These are phyloP conservation scores for Truncatella angustata DNA, from an alignment of 2,329 filamentous ascomycete genomes.

Conservation along the genomic window DNA sequence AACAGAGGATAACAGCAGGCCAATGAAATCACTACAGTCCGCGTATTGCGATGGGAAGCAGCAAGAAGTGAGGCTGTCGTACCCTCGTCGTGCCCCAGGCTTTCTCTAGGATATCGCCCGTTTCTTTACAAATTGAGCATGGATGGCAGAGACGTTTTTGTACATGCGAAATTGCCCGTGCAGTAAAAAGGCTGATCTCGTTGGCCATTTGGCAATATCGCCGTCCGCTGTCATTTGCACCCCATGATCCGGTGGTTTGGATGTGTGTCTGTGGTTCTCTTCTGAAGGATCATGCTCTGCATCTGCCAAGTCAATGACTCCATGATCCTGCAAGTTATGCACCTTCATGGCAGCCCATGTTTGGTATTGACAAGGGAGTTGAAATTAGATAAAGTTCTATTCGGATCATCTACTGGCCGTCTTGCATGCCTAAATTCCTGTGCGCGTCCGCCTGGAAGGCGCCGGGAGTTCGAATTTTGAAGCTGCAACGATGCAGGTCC, in stretches of 20 bases:
- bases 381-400: background rate
- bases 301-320: background rate
- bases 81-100: background rate
- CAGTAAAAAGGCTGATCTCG: constrained; percentile 14
- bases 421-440: constrained; percentile 1
- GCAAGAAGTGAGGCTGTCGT: constrained; percentile 11
- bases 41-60: constrained; percentile 17
- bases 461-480: background rate
- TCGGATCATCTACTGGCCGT: background rate
- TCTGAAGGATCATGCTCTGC: background rate
- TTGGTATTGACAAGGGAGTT: background rate
- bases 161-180: constrained; percentile 13
- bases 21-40: background rate
- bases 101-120: background rate
- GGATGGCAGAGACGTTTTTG: constrained; percentile 4
- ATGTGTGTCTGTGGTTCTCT: background rate
- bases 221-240: constrained; percentile 1
- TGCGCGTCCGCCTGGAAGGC: too few relatives aligned
- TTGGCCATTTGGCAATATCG: constrained; percentile 16
- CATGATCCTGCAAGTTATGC: background rate
- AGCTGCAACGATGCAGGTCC: background rate
- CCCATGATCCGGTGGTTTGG: background rate
- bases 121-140: background rate
- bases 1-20: constrained; percentile 13
- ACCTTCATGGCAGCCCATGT: background rate